Percentiles rank a stretch among this genome's conserved stretches.
Evolutionary conservation across 2,329 filamentous ascomycete species (phyloP).

Genomic region (Paecilomyces sp.): DNA sequence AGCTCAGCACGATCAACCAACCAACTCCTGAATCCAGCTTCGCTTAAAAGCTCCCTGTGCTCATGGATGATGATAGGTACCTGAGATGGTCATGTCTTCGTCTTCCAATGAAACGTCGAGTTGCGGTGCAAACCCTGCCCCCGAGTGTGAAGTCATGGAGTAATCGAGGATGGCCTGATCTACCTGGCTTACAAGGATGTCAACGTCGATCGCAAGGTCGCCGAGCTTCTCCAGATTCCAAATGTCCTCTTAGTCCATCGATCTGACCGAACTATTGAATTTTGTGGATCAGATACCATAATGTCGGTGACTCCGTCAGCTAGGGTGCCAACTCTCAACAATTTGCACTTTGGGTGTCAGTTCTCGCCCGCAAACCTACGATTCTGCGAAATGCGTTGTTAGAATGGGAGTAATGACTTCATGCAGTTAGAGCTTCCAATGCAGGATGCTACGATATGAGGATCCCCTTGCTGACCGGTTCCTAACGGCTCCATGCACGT

Average conservation of each 20-base stretch:
- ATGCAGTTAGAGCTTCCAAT: background rate
- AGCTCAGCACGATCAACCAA: background rate
- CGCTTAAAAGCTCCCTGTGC: background rate
- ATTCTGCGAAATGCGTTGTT: background rate
- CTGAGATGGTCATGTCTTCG: background rate
- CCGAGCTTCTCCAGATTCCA: background rate
- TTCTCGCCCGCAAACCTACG: background rate
- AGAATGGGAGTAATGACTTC: background rate
- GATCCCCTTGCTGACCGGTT: background rate
- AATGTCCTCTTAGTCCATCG: background rate
- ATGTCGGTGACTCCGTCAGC: background rate
- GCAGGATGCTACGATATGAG: background rate
- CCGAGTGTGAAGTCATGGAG: background rate
- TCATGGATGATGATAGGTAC: background rate
- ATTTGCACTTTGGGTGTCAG: background rate
- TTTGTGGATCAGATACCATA: background rate
- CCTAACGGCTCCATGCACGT: background rate
- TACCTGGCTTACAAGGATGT: background rate
- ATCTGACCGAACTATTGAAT: background rate
- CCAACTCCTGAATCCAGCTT: background rate
- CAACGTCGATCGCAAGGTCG: background rate
- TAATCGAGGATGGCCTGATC: background rate
- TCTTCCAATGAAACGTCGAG: background rate
- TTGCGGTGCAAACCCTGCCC: background rate
- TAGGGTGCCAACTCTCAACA: background rate